Evolutionary conservation across 1,284 basidiomycete genomes (phyloP), one percentile per base, ranked within the genome.

Genomic region (Mycena sp.): DNA sequence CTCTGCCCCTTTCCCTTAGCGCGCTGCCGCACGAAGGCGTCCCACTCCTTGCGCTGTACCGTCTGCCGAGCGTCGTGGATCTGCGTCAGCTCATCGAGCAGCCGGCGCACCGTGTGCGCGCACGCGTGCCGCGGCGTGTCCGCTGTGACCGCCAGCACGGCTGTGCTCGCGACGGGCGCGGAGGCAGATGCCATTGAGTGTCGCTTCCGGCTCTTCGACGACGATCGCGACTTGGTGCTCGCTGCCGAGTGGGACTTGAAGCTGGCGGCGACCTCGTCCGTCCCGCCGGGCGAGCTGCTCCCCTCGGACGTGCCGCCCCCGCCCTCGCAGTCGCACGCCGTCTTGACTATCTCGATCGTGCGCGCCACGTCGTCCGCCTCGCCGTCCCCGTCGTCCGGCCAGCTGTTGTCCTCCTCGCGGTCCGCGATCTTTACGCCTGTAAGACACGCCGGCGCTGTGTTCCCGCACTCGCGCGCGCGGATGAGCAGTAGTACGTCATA

Each of bases 361-460:
- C 63, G 68, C 19, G 65, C 72, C 41, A 72, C 71, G 55, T 12
- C 23, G 11, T 29, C 69, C 9, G 57, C 63, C 26, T 65, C 68
- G 2, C 71, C 78, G 12, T 81, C 80, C 11, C 83, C 86, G 17
- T 89, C 87, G 50, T 87, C 87, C 6, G 87, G 88, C 85, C 92
- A 88, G 66, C 86, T 85, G 74, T 92, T 85, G 74, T 88, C 88
- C 77, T 93, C 87, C 73, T 87, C 81, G 70, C 91, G 79, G 77
- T 96, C 91, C 38, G 93, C 91, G 60, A 95, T 93, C 79, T 90
- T 92, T 68, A 95, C 90, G 1, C 93, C 93, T 0, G 93, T 95
- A 40, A 95, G 78, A 70, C 92, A 94, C 4, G 93, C 93, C 2
- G 93, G 93, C 0, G 92, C 91, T 0, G 89, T 86, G 68, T 85